phyloP scores from a whole-genome alignment of 2,329 filamentous ascomycete genomes.

The Sarocladium kiliense region DNA sequence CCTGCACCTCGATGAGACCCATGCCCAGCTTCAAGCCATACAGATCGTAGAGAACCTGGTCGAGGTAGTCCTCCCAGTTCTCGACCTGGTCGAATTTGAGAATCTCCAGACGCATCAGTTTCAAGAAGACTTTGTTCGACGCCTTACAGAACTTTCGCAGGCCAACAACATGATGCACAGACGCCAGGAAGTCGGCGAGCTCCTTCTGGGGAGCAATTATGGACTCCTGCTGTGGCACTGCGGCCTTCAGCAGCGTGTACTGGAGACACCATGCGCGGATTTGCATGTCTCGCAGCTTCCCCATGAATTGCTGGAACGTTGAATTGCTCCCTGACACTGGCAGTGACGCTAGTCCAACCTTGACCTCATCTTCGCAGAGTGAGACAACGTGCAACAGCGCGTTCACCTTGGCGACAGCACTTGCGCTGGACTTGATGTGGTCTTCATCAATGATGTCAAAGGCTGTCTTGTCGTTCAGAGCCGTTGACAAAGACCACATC shows the following conservation, averaged over 20 bases:
- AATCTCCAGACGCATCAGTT: slow-evolving; percentile 82
- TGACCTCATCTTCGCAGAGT: slow-evolving; percentile 80
- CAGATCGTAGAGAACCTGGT: slow-evolving; percentile 78
- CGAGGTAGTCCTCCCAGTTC: slow-evolving; percentile 81
- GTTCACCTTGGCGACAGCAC: slow-evolving; percentile 64
- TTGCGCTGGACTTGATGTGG: slow-evolving; percentile 69
- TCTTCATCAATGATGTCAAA: slow-evolving; percentile 82
- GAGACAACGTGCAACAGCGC: slow-evolving; percentile 75
- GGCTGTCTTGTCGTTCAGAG: slow-evolving; percentile 60
- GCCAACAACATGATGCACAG: slow-evolving; percentile 79
- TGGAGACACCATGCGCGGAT: slow-evolving; percentile 83
- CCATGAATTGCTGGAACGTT: slow-evolving; percentile 48
- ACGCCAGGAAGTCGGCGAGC: slow-evolving; percentile 71
- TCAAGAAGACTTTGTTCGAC: slow-evolving; percentile 82
- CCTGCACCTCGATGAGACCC: slow-evolving; percentile 59
- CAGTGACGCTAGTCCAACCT: slow-evolving; percentile 64
- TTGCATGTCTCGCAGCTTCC: slow-evolving; percentile 79
- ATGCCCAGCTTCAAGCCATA: slow-evolving; percentile 74
- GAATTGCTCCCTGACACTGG: slow-evolving; percentile 48
- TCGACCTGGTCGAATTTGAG: slow-evolving; percentile 70
- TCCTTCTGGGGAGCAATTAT: slow-evolving; percentile 67
- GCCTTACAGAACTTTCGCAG: slow-evolving; percentile 79
- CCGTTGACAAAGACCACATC: slow-evolving; percentile 62
- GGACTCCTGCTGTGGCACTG: slow-evolving; percentile 60
- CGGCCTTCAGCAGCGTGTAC: slow-evolving; percentile 74